phyloP scores from a whole-genome alignment of 2,329 filamentous ascomycete genomes.

The Cryoendolithus antarcticus region DNA sequence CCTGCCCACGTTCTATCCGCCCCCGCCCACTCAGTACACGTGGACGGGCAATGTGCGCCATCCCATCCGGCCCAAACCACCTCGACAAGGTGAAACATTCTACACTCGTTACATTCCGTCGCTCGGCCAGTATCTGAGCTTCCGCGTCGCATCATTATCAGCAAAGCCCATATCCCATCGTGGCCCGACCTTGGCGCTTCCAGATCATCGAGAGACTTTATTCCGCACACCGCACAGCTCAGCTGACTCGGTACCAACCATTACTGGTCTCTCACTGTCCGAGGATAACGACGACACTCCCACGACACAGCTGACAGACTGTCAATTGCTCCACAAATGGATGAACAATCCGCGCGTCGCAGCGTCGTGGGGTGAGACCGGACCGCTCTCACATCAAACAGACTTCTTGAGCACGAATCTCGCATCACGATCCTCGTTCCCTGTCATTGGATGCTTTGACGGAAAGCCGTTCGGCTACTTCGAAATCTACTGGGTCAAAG shows the following conservation, averaged over 20 bases:
- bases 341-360: constrained; percentile 75
- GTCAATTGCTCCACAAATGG: constrained; percentile 70
- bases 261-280: constrained; percentile 3
- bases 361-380: constrained; percentile 68
- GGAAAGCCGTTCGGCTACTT: constrained; percentile 94
- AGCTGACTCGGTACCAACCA: constrained; percentile 1
- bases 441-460: constrained; percentile 86
- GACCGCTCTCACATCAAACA: constrained; percentile 43
- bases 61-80: constrained; percentile 75
- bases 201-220: background rate
- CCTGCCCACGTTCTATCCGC: constrained; percentile 82
- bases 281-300: constrained; percentile 1
- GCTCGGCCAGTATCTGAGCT: constrained; percentile 71
- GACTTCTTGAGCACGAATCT: constrained; percentile 57
- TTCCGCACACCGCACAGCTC: background rate
- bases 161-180: constrained; percentile 50
- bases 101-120: constrained; percentile 81
- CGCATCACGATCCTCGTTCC: constrained; percentile 64
- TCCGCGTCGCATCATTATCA: constrained; percentile 68
- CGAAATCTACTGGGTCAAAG: constrained; percentile 96
- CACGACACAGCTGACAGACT: constrained; percentile 36
- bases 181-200: constrained; percentile 35
- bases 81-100: constrained; percentile 79
- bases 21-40: constrained; percentile 67
- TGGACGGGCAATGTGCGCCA: constrained; percentile 71